phyloP scores from a whole-genome alignment of 768 basidiomycete genomes.

The Bullera alba region DNA sequence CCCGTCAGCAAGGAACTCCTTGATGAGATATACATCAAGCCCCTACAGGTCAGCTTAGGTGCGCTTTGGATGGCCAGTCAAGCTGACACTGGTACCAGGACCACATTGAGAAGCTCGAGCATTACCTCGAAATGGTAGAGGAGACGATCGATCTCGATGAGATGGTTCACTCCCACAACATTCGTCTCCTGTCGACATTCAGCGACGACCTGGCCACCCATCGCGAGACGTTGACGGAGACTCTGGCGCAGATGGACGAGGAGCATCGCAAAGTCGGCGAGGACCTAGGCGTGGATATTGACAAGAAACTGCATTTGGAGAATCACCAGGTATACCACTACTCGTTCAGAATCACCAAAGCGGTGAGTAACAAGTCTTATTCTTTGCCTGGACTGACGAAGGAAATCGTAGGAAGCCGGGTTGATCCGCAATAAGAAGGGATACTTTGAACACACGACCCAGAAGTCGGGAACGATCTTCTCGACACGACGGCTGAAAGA shows the following conservation, averaged over 20 bases:
- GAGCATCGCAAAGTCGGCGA: constrained; percentile 66
- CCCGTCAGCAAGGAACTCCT: constrained; percentile 56
- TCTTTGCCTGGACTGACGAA: not conserved
- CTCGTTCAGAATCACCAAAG: constrained; percentile 85
- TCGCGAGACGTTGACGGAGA: constrained; percentile 60
- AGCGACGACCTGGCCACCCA: constrained; percentile 67
- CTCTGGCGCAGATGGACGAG: constrained; percentile 70
- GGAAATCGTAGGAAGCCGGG: constrained; percentile 67
- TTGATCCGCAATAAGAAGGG: constrained; percentile 56
- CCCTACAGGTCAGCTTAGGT: constrained; percentile 54
- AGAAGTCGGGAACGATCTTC: constrained; percentile 82
- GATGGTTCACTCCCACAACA: constrained; percentile 64
- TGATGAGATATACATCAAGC: constrained; percentile 59
- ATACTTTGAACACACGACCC: constrained; percentile 76
- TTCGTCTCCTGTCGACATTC: constrained; percentile 86
- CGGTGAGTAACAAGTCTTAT: constrained; percentile 58
- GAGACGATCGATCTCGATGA: constrained; percentile 86
- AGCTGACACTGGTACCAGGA: constrained; percentile 50
- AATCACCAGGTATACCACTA: constrained; percentile 84
- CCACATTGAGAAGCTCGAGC: constrained; percentile 57
- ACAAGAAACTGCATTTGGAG: constrained; percentile 94
- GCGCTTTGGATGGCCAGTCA: not conserved
- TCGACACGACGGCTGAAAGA: constrained; percentile 68
- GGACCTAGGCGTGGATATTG: constrained; percentile 71
- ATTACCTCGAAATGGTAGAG: constrained; percentile 90